Evolutionary conservation across 768 basidiomycete species (phyloP).

Genomic region (Tricholomella constricta): DNA sequence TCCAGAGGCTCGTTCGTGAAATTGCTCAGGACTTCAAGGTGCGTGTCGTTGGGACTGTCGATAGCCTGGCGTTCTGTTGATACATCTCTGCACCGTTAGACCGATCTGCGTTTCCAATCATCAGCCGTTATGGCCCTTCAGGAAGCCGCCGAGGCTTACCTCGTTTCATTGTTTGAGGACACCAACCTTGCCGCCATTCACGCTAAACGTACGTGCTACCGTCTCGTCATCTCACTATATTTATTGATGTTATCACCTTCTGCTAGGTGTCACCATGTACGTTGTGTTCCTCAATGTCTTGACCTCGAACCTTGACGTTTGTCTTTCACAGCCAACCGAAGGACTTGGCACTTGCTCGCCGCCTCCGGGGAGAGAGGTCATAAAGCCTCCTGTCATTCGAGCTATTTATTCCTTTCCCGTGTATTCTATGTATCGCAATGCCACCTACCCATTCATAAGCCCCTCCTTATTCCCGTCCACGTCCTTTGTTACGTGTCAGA

Average conservation of each 20-base stretch:
- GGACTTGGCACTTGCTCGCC: constrained; percentile 23
- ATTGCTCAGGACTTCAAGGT: constrained; percentile 76
- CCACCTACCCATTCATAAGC: neutral
- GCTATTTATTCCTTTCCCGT: constrained; percentile 11
- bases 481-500: neutral
- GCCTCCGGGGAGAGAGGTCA: constrained; percentile 24
- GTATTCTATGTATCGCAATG: constrained; percentile 15
- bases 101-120: constrained; percentile 25
- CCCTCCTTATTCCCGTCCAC: neutral
- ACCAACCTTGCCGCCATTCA: constrained; percentile 25
- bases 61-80: neutral
- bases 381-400: constrained; percentile 1
- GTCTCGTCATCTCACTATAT: neutral
- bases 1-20: constrained; percentile 80
- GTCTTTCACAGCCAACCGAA: constrained; percentile 20
- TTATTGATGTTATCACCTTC: neutral
- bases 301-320: neutral
- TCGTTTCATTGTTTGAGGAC: constrained; percentile 23
- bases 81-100: constrained; percentile 8
- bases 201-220: constrained; percentile 18
- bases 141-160: constrained; percentile 24
- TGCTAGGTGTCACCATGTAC: constrained; percentile 23
- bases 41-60: constrained; percentile 14
- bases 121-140: constrained; percentile 25
- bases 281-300: neutral